These are phyloP conservation scores for Posidonia australis DNA, from an alignment of 106 monocot species.

Conservation along the genomic window DNA sequence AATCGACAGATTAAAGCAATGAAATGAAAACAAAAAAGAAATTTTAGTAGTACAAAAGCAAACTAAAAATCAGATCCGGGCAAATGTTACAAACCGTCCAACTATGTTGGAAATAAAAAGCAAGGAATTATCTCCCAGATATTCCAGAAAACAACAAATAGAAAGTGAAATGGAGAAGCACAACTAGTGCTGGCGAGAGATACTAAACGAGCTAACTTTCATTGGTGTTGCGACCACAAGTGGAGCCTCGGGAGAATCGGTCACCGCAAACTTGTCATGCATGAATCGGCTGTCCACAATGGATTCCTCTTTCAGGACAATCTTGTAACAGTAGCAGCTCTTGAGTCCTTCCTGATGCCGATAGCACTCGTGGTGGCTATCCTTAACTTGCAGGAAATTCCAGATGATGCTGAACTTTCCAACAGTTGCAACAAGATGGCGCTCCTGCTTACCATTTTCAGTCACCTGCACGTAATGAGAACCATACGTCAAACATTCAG, in stretches of 20 bases:
- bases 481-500: no score
- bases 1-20: no score
- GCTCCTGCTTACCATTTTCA: slow-evolving; percentile 84
- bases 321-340: slow-evolving; percentile 91
- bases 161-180: background rate
- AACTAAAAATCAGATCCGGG: no score
- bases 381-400: slow-evolving; percentile 87
- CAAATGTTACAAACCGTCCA: no score
- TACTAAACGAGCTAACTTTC: slow-evolving; percentile 93
- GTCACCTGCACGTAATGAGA: slow-evolving; percentile 50
- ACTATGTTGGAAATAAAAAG: no score
- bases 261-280: slow-evolving; percentile 80
- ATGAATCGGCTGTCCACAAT: slow-evolving; percentile 86
- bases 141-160: background rate
- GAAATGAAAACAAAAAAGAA: no score
- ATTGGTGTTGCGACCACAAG: slow-evolving; percentile 81
- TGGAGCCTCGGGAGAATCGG: slow-evolving; percentile 83
- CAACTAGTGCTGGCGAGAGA: slow-evolving; percentile 30
- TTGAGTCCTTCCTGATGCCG: slow-evolving; percentile 73
- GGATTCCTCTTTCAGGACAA: slow-evolving; percentile 75
- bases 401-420: slow-evolving; percentile 90
- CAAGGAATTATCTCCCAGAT: no score
- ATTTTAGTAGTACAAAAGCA: no score
- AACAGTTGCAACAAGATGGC: slow-evolving; percentile 76
- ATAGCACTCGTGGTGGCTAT: slow-evolving; percentile 87